Conservation (phyloP, 2,329 filamentous ascomycete species). For the Teratosphaeria viscida region DNA sequence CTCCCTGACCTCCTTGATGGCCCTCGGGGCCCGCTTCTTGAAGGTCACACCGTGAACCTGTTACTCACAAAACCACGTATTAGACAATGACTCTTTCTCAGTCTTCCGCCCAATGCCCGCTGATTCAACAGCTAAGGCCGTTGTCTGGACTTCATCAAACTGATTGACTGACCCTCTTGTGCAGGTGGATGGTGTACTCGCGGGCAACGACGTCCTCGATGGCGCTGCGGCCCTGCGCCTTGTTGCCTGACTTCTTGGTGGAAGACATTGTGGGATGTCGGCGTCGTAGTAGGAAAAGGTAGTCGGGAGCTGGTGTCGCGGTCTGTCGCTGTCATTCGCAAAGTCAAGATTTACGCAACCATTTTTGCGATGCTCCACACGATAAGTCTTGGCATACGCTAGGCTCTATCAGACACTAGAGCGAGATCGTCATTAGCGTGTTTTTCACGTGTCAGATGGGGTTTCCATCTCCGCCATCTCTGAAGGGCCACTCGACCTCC, state of each 20-base stretch:
- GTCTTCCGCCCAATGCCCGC: slow-evolving; percentile 55
- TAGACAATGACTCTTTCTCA: slow-evolving; percentile 39
- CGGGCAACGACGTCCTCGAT: slow-evolving; percentile 98
- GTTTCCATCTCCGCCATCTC: background rate
- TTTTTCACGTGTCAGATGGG: background rate
- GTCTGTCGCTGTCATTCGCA: background rate
- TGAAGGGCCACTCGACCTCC: background rate
- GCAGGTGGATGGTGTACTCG: slow-evolving; percentile 99
- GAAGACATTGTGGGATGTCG: slow-evolving; percentile 27
- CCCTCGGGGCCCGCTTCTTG: slow-evolving; percentile 98
- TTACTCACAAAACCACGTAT: slow-evolving; percentile 9
- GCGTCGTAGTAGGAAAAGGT: background rate
- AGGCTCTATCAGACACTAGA: background rate
- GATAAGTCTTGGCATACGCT: background rate
- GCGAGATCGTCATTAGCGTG: background rate
- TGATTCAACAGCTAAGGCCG: slow-evolving; percentile 26
- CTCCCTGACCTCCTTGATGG: slow-evolving; percentile 98
- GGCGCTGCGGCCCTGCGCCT: slow-evolving; percentile 60
- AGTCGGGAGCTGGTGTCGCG: background rate
- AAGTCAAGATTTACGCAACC: background rate
- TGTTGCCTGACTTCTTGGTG: slow-evolving; percentile 47
- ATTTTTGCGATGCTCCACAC: background rate
- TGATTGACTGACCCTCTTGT: slow-evolving; percentile 84
- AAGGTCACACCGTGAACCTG: slow-evolving; percentile 95
- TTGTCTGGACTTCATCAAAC: slow-evolving; percentile 62